Conservation (phyloP, 73 alveolate genomes). For the Uronychia binucleata region DNA sequence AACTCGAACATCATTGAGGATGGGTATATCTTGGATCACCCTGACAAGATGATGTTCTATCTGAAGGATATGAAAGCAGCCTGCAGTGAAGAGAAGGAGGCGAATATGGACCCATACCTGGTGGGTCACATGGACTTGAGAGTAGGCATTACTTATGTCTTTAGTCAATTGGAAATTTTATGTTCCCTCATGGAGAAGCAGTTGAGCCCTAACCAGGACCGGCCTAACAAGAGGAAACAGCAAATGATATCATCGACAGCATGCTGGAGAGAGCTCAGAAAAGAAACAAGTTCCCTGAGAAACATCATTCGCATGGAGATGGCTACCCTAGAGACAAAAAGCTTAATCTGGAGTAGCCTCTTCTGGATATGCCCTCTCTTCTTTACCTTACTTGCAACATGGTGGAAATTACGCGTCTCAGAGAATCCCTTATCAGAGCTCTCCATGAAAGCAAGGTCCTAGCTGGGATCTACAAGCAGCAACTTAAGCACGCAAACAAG, state of each 20-base stretch:
- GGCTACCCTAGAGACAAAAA: background rate
- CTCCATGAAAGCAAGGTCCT: conserved; percentile 35
- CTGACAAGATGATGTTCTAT: conserved; percentile 53
- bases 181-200: conserved; percentile 50
- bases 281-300: background rate
- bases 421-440: conserved; percentile 41
- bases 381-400: conserved; percentile 47
- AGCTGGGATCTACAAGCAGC: conserved; percentile 19
- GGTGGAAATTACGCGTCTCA: conserved; percentile 39
- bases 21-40: conserved; percentile 47
- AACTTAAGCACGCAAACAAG: conserved; percentile 25
- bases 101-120: conserved; percentile 29
- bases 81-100: conserved; percentile 3
- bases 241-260: conserved; percentile 18
- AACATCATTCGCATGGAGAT: background rate
- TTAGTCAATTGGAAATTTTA: conserved; percentile 36
- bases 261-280: background rate
- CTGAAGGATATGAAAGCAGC: conserved; percentile 57
- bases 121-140: conserved; percentile 45
- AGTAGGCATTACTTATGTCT: background rate
- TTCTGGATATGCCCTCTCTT: conserved; percentile 32
- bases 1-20: conserved; percentile 37
- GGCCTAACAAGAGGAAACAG: conserved; percentile 1
- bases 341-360: background rate
- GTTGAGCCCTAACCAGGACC: conserved; percentile 1